Conservation (phyloP, 352 stramenopile species). For the Blastocystis hominis region DNA sequence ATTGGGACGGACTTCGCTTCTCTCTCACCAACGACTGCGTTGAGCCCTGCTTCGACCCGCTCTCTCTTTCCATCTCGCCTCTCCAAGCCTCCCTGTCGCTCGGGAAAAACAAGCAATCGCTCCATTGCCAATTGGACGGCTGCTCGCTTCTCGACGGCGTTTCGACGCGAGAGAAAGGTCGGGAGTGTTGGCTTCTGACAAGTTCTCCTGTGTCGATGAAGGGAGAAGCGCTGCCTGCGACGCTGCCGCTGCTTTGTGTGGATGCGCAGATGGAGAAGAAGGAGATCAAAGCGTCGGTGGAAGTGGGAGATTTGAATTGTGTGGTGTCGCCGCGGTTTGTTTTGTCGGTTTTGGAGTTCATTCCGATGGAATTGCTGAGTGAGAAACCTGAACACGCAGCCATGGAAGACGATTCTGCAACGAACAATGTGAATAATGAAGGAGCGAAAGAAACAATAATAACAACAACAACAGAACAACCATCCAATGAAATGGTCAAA, state of each 20-base stretch:
- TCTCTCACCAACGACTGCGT: background rate
- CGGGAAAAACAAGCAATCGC: background rate
- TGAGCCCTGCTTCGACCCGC: background rate
- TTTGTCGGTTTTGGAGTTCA: background rate
- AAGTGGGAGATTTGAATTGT: background rate
- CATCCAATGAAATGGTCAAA: no score
- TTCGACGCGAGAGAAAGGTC: background rate
- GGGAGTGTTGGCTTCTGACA: background rate
- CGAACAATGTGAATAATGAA: background rate
- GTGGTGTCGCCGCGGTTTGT: background rate
- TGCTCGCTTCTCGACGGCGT: background rate
- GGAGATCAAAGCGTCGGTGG: background rate
- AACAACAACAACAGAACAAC: no score
- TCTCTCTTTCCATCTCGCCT: background rate
- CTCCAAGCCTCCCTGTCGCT: background rate
- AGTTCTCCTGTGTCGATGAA: background rate
- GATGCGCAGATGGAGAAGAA: background rate
- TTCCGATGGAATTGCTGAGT: background rate
- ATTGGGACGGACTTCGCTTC: background rate
- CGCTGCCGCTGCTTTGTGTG: background rate
- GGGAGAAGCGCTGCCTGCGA: background rate
- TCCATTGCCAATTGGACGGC: background rate
- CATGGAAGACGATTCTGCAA: no score
- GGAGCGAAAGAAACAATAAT: background rate
- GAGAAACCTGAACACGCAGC: background rate